A percentile compares a stretch with the other conserved stretches of the same genome.
phyloP scores from a whole-genome alignment of 2,329 filamentous ascomycete genomes.

The Cercospora sojina region DNA sequence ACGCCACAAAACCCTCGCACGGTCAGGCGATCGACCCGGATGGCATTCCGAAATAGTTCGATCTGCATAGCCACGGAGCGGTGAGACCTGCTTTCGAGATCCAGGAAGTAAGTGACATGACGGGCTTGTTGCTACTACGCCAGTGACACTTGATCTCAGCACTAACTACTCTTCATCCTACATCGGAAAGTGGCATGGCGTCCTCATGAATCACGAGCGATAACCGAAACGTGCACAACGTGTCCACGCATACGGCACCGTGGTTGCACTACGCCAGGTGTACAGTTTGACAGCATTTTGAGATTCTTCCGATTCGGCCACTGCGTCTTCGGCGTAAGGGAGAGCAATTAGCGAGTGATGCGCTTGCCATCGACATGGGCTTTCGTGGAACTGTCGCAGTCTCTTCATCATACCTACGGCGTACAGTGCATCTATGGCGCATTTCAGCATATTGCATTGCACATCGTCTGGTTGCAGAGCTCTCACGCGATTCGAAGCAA shows the following conservation, averaged over 20 bases:
- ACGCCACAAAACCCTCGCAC: conserved; percentile 21
- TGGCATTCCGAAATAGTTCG: not conserved
- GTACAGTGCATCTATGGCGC: not conserved
- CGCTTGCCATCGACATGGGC: not conserved
- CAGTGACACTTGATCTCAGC: not conserved
- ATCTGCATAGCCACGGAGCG: conserved; percentile 3
- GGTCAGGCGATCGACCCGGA: conserved; percentile 2
- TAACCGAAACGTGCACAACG: not conserved
- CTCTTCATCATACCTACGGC: not conserved
- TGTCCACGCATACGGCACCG: not conserved
- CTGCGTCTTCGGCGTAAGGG: not conserved
- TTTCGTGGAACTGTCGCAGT: not conserved
- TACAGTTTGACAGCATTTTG: not conserved
- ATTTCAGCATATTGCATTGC: not conserved
- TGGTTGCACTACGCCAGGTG: not conserved
- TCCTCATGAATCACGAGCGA: not conserved
- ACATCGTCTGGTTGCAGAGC: not conserved
- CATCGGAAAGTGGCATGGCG: not conserved
- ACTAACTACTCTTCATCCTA: not conserved
- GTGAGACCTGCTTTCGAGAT: conserved; percentile 1
- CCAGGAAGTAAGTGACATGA: not conserved
- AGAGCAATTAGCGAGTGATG: not conserved
- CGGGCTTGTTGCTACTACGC: not conserved
- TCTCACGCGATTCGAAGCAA: not conserved
- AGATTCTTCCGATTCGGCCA: not conserved